Evolutionary conservation across 2,329 filamentous ascomycete species (phyloP).

Genomic region (Keithomyces neogunnii): DNA sequence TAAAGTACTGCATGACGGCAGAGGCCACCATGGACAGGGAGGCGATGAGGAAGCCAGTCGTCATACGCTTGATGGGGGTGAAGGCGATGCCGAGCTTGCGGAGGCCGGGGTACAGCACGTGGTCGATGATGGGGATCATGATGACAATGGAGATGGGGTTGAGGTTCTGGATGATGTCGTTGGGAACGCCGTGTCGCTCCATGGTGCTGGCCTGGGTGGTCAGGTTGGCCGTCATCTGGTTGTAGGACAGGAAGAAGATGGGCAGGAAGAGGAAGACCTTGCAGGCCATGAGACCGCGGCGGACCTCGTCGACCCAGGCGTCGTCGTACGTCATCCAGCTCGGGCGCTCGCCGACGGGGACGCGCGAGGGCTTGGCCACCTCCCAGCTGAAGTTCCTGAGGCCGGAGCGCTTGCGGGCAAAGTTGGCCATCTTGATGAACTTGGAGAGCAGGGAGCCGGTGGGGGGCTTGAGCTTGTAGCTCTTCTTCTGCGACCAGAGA

Average conservation of each 20-base stretch:
- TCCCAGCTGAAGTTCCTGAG: slow-evolving; percentile 63
- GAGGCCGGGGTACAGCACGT: slow-evolving; percentile 59
- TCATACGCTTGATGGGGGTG: slow-evolving; percentile 69
- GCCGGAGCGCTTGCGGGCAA: slow-evolving; percentile 55
- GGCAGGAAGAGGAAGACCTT: slow-evolving; percentile 65
- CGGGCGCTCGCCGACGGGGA: slow-evolving; percentile 48
- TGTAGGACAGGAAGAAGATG: slow-evolving; percentile 51
- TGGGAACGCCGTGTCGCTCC: slow-evolving; percentile 62
- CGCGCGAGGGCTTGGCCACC: slow-evolving; percentile 55
- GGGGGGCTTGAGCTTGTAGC: slow-evolving; percentile 55
- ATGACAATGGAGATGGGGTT: slow-evolving; percentile 69
- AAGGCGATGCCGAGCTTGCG: slow-evolving; percentile 56
- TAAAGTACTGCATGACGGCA: slow-evolving; percentile 50
- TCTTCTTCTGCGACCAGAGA: slow-evolving; percentile 49
- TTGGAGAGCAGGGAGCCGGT: slow-evolving; percentile 65
- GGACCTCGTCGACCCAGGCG: slow-evolving; percentile 72
- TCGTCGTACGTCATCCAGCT: slow-evolving; percentile 77
- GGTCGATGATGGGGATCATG: slow-evolving; percentile 64
- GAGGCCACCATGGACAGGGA: slow-evolving; percentile 52
- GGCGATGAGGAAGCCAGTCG: slow-evolving; percentile 59
- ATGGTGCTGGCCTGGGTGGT: slow-evolving; percentile 58
- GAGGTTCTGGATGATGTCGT: slow-evolving; percentile 69
- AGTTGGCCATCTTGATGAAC: slow-evolving; percentile 50
- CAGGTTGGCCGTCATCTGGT: slow-evolving; percentile 52
- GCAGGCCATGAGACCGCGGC: slow-evolving; percentile 60